A percentile compares a stretch with the other conserved stretches of the same genome.
Evolutionary conservation across 164 flowering plant species (phyloP).

Genomic region (Piper betle): DNA sequence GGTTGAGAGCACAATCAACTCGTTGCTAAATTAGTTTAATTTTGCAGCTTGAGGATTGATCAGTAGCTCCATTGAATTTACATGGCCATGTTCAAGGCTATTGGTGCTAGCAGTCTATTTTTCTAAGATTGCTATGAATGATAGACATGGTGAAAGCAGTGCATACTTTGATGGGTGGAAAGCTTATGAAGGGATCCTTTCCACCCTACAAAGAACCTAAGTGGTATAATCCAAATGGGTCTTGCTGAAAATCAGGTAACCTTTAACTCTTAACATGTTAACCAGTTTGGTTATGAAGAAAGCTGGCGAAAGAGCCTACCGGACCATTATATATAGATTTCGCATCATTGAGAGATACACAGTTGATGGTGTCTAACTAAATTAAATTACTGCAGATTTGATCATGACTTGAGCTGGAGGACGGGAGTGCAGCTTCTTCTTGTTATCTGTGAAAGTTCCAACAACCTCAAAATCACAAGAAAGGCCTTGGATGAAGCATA

Average conservation of each 20-base stretch:
- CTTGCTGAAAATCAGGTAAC: constrained; percentile 26
- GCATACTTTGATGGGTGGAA: constrained; percentile 25
- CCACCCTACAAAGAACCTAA: constrained; percentile 15
- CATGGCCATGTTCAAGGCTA: not conserved
- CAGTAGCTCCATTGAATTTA: not conserved
- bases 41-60: not conserved
- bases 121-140: constrained; percentile 19
- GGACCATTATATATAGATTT: too few relatives aligned
- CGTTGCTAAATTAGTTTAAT: too few relatives aligned
- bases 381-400: too few relatives aligned
- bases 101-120: constrained; percentile 1
- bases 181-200: constrained; percentile 22
- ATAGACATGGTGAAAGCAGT: constrained; percentile 21
- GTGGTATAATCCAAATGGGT: constrained; percentile 25
- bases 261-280: too few relatives aligned
- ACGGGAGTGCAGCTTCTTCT: constrained; percentile 71
- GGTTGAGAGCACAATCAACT: too few relatives aligned
- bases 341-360: too few relatives aligned
- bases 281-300: too few relatives aligned
- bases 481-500: constrained; percentile 57
- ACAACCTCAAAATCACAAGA: constrained; percentile 40
- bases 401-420: too few relatives aligned
- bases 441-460: constrained; percentile 57
- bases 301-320: too few relatives aligned
- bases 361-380: too few relatives aligned